Evolutionary conservation across 2,329 filamentous ascomycete species (phyloP).

Genomic region (Alternaria sp.): DNA sequence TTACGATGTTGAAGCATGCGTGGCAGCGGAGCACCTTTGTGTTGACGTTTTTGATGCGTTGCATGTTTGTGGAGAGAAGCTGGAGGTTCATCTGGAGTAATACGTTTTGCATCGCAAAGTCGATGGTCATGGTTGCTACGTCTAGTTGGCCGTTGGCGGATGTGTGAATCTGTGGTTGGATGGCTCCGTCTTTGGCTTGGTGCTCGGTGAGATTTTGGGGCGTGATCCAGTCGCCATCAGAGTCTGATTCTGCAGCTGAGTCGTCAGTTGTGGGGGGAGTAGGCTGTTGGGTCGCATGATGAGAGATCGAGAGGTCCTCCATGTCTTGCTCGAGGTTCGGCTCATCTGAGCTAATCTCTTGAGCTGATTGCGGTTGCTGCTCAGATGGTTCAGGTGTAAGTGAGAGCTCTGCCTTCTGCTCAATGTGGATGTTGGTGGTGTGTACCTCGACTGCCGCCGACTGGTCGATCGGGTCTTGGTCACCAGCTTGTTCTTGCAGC

Average conservation of each 20-base stretch:
- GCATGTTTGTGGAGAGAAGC: conserved; percentile 78
- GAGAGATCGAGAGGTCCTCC: conserved; percentile 34
- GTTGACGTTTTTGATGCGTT: conserved; percentile 83
- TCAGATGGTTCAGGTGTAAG: conserved; percentile 1
- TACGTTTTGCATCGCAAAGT: conserved; percentile 98
- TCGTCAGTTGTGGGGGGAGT: conserved; percentile 29
- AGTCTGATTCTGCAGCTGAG: conserved; percentile 25
- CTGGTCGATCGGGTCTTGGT: conserved; percentile 10
- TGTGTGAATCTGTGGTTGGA: conserved; percentile 54
- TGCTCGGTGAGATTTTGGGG: conserved; percentile 89
- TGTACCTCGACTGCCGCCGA: conserved; percentile 10
- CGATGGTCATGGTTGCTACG: conserved; percentile 90
- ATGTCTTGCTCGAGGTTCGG: conserved; percentile 28
- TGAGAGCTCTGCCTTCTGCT: conserved; percentile 10
- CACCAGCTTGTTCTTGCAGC: conserved; percentile 12
- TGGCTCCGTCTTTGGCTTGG: conserved; percentile 69
- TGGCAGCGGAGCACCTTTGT: conserved; percentile 93
- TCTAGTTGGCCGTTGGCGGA: conserved; percentile 70
- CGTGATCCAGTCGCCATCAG: conserved; percentile 82
- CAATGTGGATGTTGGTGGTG: conserved; percentile 14
- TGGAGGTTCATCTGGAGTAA: conserved; percentile 93
- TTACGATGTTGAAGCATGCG: conserved; percentile 75
- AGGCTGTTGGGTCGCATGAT: conserved; percentile 24
- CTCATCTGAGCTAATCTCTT: conserved; percentile 6
- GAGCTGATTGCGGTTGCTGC: background rate